Conservation (phyloP, 495 filamentous ascomycete genomes). For the Aspergillus cavernicola region DNA sequence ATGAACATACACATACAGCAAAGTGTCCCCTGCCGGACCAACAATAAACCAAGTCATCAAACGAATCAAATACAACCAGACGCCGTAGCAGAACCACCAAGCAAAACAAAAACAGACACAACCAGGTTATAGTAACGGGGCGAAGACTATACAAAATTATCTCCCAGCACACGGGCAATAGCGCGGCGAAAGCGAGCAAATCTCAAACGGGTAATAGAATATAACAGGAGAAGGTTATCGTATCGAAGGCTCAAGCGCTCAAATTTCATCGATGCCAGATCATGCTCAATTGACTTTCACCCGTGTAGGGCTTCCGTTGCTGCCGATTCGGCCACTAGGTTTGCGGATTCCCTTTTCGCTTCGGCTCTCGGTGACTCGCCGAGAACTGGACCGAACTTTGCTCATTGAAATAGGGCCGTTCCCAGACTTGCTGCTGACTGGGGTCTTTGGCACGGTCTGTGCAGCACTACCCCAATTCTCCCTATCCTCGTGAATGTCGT, state of each 20-base stretch:
- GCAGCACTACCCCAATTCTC: slow-evolving; percentile 44
- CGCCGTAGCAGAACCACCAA: neutral
- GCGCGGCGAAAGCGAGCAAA: neutral
- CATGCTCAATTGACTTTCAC: slow-evolving; percentile 18
- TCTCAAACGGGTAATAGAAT: neutral
- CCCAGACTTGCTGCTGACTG: slow-evolving; percentile 57
- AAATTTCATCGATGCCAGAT: slow-evolving; percentile 4
- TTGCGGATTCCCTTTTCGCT: slow-evolving; percentile 74
- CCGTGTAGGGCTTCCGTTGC: slow-evolving; percentile 50
- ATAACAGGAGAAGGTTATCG: slow-evolving; percentile 17
- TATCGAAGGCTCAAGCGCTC: slow-evolving; percentile 12
- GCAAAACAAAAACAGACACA: neutral
- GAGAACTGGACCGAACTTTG: slow-evolving; percentile 70
- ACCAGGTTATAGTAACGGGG: too few relatives aligned
- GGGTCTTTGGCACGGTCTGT: slow-evolving; percentile 57
- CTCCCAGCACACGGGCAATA: slow-evolving; percentile 6
- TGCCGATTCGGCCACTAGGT: slow-evolving; percentile 88
- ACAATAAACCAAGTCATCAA: neutral
- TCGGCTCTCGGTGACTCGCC: slow-evolving; percentile 52
- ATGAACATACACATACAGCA: slow-evolving; percentile 17
- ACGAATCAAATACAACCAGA: neutral
- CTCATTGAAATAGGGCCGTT: slow-evolving; percentile 62
- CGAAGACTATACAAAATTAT: slow-evolving; percentile 19
- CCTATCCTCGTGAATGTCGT: slow-evolving; percentile 42
- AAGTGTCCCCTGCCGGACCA: neutral